These are phyloP conservation scores for Ilyonectria sp. DNA, from an alignment of 2,329 filamentous ascomycete genomes.

Conservation along the genomic window DNA sequence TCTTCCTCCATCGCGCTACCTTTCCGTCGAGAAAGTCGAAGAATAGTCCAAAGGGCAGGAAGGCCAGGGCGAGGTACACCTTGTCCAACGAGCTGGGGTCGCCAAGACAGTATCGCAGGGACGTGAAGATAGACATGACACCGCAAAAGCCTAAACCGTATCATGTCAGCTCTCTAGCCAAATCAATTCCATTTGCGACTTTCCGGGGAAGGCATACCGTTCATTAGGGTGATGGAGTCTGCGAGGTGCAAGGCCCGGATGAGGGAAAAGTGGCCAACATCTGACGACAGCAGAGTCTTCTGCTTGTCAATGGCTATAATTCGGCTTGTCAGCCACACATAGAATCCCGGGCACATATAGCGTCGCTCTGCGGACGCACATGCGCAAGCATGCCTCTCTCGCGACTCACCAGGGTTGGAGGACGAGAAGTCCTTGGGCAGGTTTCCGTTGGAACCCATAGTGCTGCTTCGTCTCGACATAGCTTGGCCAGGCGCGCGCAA, in stretches of 20 bases:
- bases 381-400: slow-evolving; percentile 11
- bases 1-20: slow-evolving; percentile 95
- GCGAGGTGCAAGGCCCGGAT: slow-evolving; percentile 82
- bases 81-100: slow-evolving; percentile 76
- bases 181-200: slow-evolving; percentile 1
- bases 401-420: slow-evolving; percentile 54
- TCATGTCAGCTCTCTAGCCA: slow-evolving; percentile 21
- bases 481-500: slow-evolving; percentile 30
- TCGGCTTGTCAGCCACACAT: slow-evolving; percentile 4
- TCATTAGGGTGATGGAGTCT: slow-evolving; percentile 86
- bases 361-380: slow-evolving; percentile 1
- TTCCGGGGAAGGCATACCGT: slow-evolving; percentile 66
- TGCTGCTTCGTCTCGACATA: slow-evolving; percentile 76
- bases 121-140: slow-evolving; percentile 96
- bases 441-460: slow-evolving; percentile 52
- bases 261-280: slow-evolving; percentile 81
- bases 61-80: slow-evolving; percentile 85
- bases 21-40: slow-evolving; percentile 99
- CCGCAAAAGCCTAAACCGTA: slow-evolving; percentile 78
- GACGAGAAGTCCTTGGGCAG: slow-evolving; percentile 49
- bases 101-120: slow-evolving; percentile 91
- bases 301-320: slow-evolving; percentile 79
- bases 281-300: slow-evolving; percentile 78
- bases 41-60: slow-evolving; percentile 94
- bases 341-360: slow-evolving; percentile 10